These are phyloP conservation scores for Phenoliferia sp. DNA, from an alignment of 1,284 basidiomycete species.

Conservation along the genomic window DNA sequence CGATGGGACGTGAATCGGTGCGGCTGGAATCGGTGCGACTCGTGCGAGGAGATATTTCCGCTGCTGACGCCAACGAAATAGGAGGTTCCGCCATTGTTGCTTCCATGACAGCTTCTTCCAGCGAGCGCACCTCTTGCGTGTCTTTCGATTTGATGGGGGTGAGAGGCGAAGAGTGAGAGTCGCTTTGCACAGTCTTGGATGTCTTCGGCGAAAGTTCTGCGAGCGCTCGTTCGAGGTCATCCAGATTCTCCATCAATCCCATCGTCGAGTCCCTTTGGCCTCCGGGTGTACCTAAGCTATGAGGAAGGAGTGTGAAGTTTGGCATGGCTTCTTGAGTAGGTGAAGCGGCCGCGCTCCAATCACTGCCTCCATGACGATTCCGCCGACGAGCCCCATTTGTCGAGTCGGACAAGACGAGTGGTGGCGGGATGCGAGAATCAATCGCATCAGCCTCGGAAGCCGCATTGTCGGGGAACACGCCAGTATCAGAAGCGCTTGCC, in stretches of 20 bases:
- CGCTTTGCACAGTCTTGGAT: not conserved
- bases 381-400: constrained; percentile 5
- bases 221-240: constrained; percentile 36
- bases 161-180: not conserved
- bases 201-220: constrained; percentile 30
- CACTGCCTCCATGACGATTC: constrained; percentile 7
- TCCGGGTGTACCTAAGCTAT: no score
- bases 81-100: not conserved
- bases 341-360: constrained; percentile 15
- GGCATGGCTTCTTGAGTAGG: not conserved
- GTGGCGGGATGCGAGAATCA: constrained; percentile 17
- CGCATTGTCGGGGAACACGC: not conserved
- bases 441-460: not conserved
- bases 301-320: not conserved
- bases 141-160: no score
- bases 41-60: not conserved
- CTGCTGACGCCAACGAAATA: not conserved
- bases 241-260: constrained; percentile 33
- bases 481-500: not conserved
- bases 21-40: not conserved
- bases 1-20: not conserved
- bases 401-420: not conserved
- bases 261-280: constrained; percentile 23
- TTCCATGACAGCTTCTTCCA: not conserved
- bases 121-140: no score